Conservation (phyloP, 331 rosid genomes). For the Acacia pycnantha region DNA sequence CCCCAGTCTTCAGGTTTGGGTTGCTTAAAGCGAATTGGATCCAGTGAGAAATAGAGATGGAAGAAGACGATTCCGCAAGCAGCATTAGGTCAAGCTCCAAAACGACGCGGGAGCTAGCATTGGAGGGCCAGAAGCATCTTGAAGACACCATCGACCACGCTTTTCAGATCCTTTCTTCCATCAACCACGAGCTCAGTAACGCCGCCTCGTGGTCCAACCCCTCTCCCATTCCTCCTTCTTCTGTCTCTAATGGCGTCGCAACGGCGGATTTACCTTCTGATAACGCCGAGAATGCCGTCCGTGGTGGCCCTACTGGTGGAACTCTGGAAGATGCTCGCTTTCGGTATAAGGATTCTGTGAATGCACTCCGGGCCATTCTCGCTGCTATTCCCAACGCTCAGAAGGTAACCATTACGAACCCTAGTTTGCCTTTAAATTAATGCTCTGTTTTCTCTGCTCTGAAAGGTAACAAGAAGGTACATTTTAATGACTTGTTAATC, state of each 20-base stretch:
- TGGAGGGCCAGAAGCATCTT: conserved; percentile 75
- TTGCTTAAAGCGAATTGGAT: neutral
- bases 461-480: neutral
- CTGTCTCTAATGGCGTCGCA: conserved; percentile 34
- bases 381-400: conserved; percentile 63
- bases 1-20: neutral
- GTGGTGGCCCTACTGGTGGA: conserved; percentile 46
- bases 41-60: conserved; percentile 32
- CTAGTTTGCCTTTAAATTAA: neutral
- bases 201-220: conserved; percentile 80
- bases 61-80: conserved; percentile 45
- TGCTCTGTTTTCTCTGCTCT: neutral
- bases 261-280: conserved; percentile 63
- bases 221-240: conserved; percentile 41
- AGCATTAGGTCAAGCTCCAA: conserved; percentile 30
- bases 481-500: neutral
- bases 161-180: conserved; percentile 85
- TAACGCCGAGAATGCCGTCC: conserved; percentile 25
- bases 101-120: conserved; percentile 71
- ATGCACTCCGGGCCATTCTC: conserved; percentile 67
- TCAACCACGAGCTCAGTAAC: conserved; percentile 95
- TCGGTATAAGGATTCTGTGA: conserved; percentile 69
- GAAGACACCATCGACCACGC: conserved; percentile 84
- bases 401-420: conserved; percentile 41
- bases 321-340: conserved; percentile 78